phyloP scores from a whole-genome alignment of 257 asterid genomes.

The Capsicum baccatum region DNA sequence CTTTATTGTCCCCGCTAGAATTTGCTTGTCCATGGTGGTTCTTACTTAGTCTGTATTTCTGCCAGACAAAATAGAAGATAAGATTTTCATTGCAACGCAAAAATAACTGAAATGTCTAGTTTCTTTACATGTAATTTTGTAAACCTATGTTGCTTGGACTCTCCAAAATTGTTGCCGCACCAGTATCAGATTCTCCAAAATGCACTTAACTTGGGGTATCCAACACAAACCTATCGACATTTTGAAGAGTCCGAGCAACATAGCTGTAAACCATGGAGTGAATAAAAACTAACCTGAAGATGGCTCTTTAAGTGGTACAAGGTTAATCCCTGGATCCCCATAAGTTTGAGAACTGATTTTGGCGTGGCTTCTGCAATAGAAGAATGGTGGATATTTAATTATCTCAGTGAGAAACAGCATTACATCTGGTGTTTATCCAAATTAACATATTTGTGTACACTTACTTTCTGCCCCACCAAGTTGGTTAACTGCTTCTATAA shows the following conservation, averaged over 20 bases:
- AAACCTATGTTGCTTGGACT: no score
- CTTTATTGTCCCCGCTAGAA: slow-evolving; percentile 58
- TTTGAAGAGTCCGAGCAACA: no score
- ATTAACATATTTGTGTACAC: slow-evolving; percentile 36
- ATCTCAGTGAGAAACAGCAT: slow-evolving; percentile 37
- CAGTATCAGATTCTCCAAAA: no score
- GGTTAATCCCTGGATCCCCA: slow-evolving; percentile 94
- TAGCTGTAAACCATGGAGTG: neutral
- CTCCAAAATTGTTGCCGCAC: no score
- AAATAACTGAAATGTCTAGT: slow-evolving; percentile 12
- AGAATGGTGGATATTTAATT: slow-evolving; percentile 36
- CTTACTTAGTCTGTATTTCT: slow-evolving; percentile 94
- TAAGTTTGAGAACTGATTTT: slow-evolving; percentile 92
- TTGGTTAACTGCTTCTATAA: slow-evolving; percentile 93
- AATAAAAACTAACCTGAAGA: slow-evolving; percentile 72
- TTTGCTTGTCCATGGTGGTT: slow-evolving; percentile 80
- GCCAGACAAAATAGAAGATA: slow-evolving; percentile 39
- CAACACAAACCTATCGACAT: no score
- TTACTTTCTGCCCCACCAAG: slow-evolving; percentile 99
- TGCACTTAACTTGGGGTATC: no score
- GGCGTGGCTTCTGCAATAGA: slow-evolving; percentile 91
- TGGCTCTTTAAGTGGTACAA: slow-evolving; percentile 94
- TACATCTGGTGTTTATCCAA: slow-evolving; percentile 31
- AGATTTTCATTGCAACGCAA: neutral
- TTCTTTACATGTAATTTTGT: slow-evolving; percentile 28